These are phyloP conservation scores for Lumnitzera racemosa DNA, from an alignment of 345 rosid genomes.

Conservation along the genomic window DNA sequence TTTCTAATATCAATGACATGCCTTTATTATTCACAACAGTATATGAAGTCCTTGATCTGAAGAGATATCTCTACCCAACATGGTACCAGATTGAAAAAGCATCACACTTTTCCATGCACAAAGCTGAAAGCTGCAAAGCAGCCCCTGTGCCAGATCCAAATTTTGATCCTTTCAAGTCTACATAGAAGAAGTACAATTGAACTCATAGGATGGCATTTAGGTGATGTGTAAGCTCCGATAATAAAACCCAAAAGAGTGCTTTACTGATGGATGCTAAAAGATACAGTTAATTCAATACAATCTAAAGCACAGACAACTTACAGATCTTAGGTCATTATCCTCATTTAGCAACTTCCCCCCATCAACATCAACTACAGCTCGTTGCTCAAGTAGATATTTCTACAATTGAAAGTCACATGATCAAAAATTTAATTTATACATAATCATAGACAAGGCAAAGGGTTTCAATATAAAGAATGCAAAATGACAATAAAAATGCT, in stretches of 20 bases:
- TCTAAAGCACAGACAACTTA: constrained; percentile 30
- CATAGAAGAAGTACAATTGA: no score
- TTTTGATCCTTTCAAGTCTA: no score
- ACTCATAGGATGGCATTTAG: constrained; percentile 1
- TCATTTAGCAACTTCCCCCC: constrained; percentile 87
- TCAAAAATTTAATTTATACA: constrained; percentile 2
- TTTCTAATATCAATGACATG: no score
- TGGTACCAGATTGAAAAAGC: no score
- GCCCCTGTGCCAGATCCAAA: no score
- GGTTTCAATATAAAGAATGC: neutral
- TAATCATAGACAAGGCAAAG: neutral
- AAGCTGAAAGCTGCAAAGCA: no score
- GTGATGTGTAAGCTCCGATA: constrained; percentile 2
- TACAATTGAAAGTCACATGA: constrained; percentile 18
- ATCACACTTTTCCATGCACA: no score
- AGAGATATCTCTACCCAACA: no score
- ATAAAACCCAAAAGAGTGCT: neutral
- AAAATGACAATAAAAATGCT: no score
- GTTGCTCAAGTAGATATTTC: constrained; percentile 93
- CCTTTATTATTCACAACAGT: no score
- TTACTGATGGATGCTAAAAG: neutral
- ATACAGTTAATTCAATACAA: neutral
- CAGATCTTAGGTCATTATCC: constrained; percentile 91
- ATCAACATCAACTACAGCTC: constrained; percentile 72
- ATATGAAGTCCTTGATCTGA: no score